Conservation (phyloP, 805 yeast genomes). For the Metschnikowia colocasiae region DNA sequence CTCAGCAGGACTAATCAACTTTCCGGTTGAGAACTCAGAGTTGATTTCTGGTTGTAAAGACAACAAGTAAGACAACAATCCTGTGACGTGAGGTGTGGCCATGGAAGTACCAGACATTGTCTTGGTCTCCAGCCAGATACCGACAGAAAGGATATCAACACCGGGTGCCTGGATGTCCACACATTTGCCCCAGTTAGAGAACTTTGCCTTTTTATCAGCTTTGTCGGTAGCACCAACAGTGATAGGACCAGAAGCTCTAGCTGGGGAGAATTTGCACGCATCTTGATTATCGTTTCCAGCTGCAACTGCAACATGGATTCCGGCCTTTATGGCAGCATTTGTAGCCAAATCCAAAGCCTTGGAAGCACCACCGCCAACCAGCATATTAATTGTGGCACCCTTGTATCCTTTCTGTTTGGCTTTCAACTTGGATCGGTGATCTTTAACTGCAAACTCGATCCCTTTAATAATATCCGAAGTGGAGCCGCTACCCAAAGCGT, state of each 20-base stretch:
- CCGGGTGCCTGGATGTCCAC: slow-evolving; percentile 98
- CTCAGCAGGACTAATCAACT: slow-evolving; percentile 43
- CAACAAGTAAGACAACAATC: slow-evolving; percentile 54
- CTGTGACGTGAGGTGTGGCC: slow-evolving; percentile 76
- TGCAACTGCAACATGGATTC: slow-evolving; percentile 90
- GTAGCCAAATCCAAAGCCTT: slow-evolving; percentile 84
- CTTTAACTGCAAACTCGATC: slow-evolving; percentile 76
- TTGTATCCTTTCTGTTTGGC: slow-evolving; percentile 61
- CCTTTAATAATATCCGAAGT: slow-evolving; percentile 84
- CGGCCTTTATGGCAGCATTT: slow-evolving; percentile 83
- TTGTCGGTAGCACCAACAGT: slow-evolving; percentile 95
- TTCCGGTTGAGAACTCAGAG: slow-evolving; percentile 28
- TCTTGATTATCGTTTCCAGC: slow-evolving; percentile 94
- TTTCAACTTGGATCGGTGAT: slow-evolving; percentile 55
- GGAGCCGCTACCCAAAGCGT: slow-evolving; percentile 78
- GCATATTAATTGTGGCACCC: slow-evolving; percentile 89
- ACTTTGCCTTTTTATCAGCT: slow-evolving; percentile 86
- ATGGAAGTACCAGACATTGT: slow-evolving; percentile 71
- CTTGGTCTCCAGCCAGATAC: slow-evolving; percentile 15
- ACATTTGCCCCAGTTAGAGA: slow-evolving; percentile 93
- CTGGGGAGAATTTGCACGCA: slow-evolving; percentile 92
- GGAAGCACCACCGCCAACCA: slow-evolving; percentile 90
- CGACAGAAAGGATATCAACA: slow-evolving; percentile 66
- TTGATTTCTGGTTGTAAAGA: slow-evolving; percentile 19
- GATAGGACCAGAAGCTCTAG: slow-evolving; percentile 76